phyloP scores from a whole-genome alignment of 2,329 filamentous ascomycete genomes.

The Penicillium concentricum region DNA sequence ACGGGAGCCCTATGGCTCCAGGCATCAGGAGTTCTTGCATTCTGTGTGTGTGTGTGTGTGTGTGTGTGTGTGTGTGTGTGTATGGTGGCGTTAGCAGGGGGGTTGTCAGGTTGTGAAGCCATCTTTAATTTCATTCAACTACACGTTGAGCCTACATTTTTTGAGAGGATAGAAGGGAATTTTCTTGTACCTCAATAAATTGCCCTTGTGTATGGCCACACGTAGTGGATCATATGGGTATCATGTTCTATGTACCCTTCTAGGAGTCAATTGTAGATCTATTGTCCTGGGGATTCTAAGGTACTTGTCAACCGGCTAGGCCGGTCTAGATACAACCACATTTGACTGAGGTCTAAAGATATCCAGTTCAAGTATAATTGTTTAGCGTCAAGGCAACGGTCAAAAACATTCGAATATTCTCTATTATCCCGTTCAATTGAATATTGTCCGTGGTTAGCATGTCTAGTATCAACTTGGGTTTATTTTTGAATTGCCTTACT shows the following conservation, averaged over 20 bases:
- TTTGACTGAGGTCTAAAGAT: not conserved
- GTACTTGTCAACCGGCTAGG: not conserved
- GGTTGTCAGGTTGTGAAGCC: constrained; percentile 1
- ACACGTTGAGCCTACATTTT: constrained; percentile 5
- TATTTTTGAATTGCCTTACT: not conserved
- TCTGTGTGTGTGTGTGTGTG: constrained; percentile 18
- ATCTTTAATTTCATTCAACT: constrained; percentile 10
- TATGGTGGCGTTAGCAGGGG: constrained; percentile 18
- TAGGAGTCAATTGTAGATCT: not conserved
- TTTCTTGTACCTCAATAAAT: constrained; percentile 5
- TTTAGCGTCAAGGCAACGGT: not conserved
- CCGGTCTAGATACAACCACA: not conserved
- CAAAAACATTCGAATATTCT: not conserved
- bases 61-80: constrained; percentile 18
- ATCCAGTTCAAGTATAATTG: not conserved
- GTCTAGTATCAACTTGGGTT: not conserved
- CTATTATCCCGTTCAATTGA: not conserved
- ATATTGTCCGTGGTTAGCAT: not conserved
- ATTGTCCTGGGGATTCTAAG: not conserved
- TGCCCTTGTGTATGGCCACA: not conserved
- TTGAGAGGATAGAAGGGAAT: not conserved
- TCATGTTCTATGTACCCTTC: too few species aligned
- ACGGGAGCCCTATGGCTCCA: not conserved
- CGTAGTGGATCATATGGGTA: too few species aligned
- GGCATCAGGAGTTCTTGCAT: constrained; percentile 17